Percentiles rank a stretch among this genome's conserved stretches.
phyloP scores from a whole-genome alignment of 2,329 filamentous ascomycete species.

The Laburnicola sp. region DNA sequence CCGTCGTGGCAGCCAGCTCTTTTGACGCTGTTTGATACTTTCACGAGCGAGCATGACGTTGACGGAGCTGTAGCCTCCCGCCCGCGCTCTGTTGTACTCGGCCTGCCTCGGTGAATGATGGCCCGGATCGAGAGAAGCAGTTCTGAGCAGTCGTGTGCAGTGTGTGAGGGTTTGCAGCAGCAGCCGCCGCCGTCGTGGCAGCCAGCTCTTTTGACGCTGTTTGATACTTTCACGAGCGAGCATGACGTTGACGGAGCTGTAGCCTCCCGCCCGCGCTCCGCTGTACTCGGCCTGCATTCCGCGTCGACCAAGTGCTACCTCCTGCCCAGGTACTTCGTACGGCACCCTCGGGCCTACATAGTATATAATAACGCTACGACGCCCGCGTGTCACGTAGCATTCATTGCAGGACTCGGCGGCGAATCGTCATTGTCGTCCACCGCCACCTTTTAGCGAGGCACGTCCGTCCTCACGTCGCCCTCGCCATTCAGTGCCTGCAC shows the following conservation, averaged over 20 bases:
- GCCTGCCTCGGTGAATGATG: too few relatives aligned
- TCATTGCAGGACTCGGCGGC: conserved; percentile 9
- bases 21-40: neutral
- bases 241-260: conserved; percentile 5
- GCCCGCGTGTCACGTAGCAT: neutral
- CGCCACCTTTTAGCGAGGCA: conserved; percentile 41
- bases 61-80: neutral
- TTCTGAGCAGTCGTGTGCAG: neutral
- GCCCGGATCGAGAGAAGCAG: neutral
- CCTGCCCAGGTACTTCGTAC: too few relatives aligned
- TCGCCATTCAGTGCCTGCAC: conserved; percentile 11
- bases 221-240: neutral
- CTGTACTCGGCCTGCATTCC: neutral
- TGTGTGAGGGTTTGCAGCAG: neutral
- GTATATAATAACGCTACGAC: too few relatives aligned
- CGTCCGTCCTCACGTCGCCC: conserved; percentile 6
- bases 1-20: neutral
- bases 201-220: neutral
- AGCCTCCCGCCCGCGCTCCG: neutral
- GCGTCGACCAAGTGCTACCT: too few relatives aligned
- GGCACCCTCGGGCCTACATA: too few relatives aligned
- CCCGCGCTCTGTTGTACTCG: neutral
- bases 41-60: conserved; percentile 8
- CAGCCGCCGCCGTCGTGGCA: neutral
- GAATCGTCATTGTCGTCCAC: conserved; percentile 27